Evolutionary conservation across 2,329 filamentous ascomycete species (phyloP).

Genomic region (Tolypocladium amazonense): DNA sequence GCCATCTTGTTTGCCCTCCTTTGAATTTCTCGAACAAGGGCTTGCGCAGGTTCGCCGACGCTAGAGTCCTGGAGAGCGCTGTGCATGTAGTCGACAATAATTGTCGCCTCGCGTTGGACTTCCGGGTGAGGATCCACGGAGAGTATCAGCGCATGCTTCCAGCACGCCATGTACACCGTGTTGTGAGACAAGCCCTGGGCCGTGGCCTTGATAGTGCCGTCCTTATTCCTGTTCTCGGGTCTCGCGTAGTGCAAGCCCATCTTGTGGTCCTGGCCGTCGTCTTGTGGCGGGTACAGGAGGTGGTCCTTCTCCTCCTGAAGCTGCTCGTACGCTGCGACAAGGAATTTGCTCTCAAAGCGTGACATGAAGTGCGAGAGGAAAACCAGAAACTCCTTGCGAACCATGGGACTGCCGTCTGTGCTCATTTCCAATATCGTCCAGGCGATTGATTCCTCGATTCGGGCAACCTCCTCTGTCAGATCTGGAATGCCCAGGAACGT

Average conservation of each 20-base stretch:
- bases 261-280: constrained; percentile 47
- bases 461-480: constrained; percentile 78
- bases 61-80: constrained; percentile 67
- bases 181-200: constrained; percentile 63
- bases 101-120: constrained; percentile 72
- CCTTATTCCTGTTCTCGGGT: constrained; percentile 41
- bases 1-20: constrained; percentile 36
- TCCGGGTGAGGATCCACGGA: constrained; percentile 93
- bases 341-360: constrained; percentile 83
- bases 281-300: constrained; percentile 41
- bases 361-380: constrained; percentile 89
- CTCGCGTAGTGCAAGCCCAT: constrained; percentile 53
- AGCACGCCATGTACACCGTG: constrained; percentile 85
- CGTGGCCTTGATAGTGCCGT: constrained; percentile 46
- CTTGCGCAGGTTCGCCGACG: constrained; percentile 59
- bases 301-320: constrained; percentile 73
- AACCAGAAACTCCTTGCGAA: constrained; percentile 83
- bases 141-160: constrained; percentile 85
- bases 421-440: constrained; percentile 85
- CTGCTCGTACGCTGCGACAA: constrained; percentile 87
- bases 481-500: constrained; percentile 92
- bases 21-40: constrained; percentile 63
- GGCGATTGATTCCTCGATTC: constrained; percentile 84
- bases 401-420: constrained; percentile 87
- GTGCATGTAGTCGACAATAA: constrained; percentile 82